Base-by-base conservation (phyloP, 2,329 filamentous ascomycete species). In the Pseudogymnoascus sp. region DNA sequence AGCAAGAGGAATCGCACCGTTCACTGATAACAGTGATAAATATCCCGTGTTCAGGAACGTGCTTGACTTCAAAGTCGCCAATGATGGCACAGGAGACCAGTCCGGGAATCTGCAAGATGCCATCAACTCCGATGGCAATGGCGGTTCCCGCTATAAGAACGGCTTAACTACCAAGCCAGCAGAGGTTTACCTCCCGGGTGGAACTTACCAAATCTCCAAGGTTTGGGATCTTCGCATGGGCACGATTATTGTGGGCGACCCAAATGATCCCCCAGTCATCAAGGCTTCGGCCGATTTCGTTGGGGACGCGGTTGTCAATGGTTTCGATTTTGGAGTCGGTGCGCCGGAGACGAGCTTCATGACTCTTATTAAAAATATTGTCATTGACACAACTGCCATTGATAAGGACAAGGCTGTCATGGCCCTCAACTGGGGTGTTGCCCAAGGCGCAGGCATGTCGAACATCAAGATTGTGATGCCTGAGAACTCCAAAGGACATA, bases 381-480 rank as follows among this genome's bases (percentile, higher is more conserved):
- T 76, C 1, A 63, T 78, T 28, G 77, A 78, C 65, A 75, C 74
- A 5, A 77, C 71, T 0, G 67, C 62, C 6, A 63, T 75, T 10
- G 67, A 72, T 54, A 51, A 70, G 14, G 63, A 66, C n/a, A 69
- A 66, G 41, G 63, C 64, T 0, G 69, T 77, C n/a, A 71, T 70
- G 21, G 67, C 75, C 3, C 68, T 78, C 25, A 73, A 77, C 63
- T 78, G 76, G 75, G 74, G 74, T 14, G 73, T 77, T 28, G 73
- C 73, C 41, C 76, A 78, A 68, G 74, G 72, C 4, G 75, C 72
- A 28, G 73, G 75, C n/a, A 68, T 78, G 66, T 71, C 74, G 1
- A 78, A 77, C 64, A 70, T 77, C 37, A 67, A 67, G 23, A 75
- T 77, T 65, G 71, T 73, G 11, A 78, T 78, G 75, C 72, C 76